Percentiles rank a stretch among this genome's conserved stretches.
phyloP scores from a whole-genome alignment of 176 grass and related monocot genomes.

The Neostapfia colusana region DNA sequence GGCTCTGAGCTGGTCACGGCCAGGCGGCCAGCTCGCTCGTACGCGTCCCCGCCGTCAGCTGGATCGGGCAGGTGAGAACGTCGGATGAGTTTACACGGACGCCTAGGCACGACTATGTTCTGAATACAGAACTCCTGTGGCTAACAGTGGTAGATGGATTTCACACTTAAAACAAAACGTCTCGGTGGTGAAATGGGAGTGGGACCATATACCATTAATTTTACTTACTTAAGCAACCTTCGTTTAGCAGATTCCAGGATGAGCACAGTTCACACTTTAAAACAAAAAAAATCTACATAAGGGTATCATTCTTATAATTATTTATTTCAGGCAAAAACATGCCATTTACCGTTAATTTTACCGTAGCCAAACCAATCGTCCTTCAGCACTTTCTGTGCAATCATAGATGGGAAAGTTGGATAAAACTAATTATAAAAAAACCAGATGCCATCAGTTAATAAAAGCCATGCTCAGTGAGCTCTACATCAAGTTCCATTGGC shows the following conservation, averaged over 20 bases:
- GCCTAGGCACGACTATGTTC: not conserved
- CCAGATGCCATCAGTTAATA: not conserved
- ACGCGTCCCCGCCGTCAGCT: not conserved
- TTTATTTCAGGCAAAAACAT: not conserved
- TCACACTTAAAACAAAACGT: too few relatives aligned
- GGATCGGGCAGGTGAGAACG: not conserved
- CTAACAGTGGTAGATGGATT: too few relatives aligned
- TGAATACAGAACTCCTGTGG: too few relatives aligned
- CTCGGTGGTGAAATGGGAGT: too few relatives aligned
- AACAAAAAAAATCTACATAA: not conserved
- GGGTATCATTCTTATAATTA: not conserved
- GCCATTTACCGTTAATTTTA: not conserved
- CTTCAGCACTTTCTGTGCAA: not conserved
- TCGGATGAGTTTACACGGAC: not conserved
- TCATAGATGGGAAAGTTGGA: not conserved
- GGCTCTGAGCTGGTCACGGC: not conserved
- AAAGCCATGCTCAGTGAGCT: not conserved
- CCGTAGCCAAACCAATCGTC: not conserved
- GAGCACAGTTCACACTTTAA: not conserved
- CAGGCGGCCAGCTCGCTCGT: not conserved
- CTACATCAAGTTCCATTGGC: conserved; percentile 14
- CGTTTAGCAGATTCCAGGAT: not conserved
- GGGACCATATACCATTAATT: too few relatives aligned
- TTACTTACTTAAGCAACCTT: too few relatives aligned
- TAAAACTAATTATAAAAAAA: conserved; percentile 12